A percentile compares a stretch with the other conserved stretches of the same genome.
Evolutionary conservation across 1,284 basidiomycete species (phyloP).

Genomic region (Puccinia hordei): DNA sequence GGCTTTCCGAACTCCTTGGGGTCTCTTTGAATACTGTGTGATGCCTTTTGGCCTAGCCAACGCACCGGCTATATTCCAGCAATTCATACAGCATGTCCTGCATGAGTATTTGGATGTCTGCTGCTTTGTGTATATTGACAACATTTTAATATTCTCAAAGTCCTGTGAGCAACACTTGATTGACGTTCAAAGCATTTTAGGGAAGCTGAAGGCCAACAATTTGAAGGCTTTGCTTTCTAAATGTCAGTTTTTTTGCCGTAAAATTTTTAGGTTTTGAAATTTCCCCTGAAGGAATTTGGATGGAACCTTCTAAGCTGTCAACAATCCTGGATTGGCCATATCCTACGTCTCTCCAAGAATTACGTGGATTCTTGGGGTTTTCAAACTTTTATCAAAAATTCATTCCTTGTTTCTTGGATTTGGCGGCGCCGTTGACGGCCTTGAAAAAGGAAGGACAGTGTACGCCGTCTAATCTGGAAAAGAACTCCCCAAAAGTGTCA

Average conservation of each 20-base stretch:
- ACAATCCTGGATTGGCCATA: not conserved
- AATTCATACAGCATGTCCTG: conserved; percentile 52
- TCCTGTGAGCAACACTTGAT: conserved; percentile 58
- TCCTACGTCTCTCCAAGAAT: not conserved
- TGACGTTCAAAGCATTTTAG: not conserved
- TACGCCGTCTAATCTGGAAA: not conserved
- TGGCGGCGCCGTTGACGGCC: not conserved
- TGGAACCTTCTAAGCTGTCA: not conserved
- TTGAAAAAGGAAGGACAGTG: not conserved
- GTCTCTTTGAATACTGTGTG: conserved; percentile 60
- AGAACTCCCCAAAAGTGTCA: not conserved
- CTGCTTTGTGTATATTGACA: conserved; percentile 55
- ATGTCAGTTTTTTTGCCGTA: not conserved
- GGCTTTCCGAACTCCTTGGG: conserved; percentile 46
- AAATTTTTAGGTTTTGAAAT: not conserved
- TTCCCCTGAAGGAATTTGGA: not conserved
- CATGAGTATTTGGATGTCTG: conserved; percentile 55
- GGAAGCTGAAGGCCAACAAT: not conserved
- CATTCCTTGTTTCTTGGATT: conserved; percentile 6
- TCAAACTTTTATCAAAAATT: too few species aligned
- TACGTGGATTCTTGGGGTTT: not conserved
- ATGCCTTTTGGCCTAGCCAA: conserved; percentile 62
- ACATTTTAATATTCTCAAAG: conserved; percentile 61
- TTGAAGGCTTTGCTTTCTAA: not conserved
- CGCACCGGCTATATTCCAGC: conserved; percentile 56